Percentiles rank a stretch among this genome's conserved stretches.
phyloP scores from a whole-genome alignment of 2,329 filamentous ascomycete species.

The Phaeosphaeria sp. region DNA sequence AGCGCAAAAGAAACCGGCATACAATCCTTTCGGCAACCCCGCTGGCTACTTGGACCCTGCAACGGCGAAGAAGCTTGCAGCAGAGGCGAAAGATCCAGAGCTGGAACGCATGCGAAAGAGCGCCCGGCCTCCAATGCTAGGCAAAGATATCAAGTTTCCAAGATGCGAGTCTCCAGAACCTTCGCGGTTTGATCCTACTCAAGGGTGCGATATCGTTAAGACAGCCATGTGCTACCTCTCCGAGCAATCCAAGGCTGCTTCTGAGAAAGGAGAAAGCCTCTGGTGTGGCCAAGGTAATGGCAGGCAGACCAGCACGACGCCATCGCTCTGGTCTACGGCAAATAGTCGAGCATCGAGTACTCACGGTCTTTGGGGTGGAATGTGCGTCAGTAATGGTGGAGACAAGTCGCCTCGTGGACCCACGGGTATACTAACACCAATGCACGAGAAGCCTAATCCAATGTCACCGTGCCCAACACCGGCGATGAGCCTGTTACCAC shows the following conservation, averaged over 20 bases:
- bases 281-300: conserved; percentile 62
- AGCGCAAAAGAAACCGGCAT: conserved; percentile 16
- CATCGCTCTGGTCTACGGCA: conserved; percentile 45
- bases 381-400: conserved; percentile 58
- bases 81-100: conserved; percentile 48
- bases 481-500: conserved; percentile 39
- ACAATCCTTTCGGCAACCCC: conserved; percentile 50
- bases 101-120: conserved; percentile 64
- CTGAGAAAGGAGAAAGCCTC: conserved; percentile 57
- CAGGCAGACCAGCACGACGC: conserved; percentile 36
- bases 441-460: conserved; percentile 49
- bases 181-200: conserved; percentile 82
- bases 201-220: conserved; percentile 60
- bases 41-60: conserved; percentile 36
- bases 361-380: conserved; percentile 77
- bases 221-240: conserved; percentile 59
- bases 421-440: conserved; percentile 60
- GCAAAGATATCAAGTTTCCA: conserved; percentile 79
- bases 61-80: conserved; percentile 32
- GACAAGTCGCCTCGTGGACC: conserved; percentile 50
- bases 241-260: conserved; percentile 55
- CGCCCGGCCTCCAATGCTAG: conserved; percentile 84
- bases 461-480: conserved; percentile 50
- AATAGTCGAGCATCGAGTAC: conserved; percentile 61
- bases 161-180: conserved; percentile 82